Conservation (phyloP, 441 rosid genomes). For the Mallotus japonicus region DNA sequence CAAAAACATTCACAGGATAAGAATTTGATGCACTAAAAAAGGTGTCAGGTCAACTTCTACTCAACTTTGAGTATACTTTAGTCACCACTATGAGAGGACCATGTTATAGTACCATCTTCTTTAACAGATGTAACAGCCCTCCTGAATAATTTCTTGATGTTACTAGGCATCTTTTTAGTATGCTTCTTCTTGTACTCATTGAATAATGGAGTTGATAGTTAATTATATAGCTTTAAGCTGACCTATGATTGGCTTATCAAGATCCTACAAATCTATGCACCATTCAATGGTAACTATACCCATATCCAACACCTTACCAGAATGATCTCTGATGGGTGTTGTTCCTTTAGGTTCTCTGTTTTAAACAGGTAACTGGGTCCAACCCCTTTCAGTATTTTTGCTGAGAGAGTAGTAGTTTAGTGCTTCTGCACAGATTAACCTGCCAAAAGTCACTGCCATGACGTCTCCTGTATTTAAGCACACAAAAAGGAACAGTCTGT, state of each 20-base stretch:
- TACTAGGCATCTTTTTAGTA: too few relatives aligned
- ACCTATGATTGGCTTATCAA: too few relatives aligned
- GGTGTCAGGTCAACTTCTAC: background rate
- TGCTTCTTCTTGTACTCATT: too few relatives aligned
- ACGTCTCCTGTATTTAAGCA: background rate
- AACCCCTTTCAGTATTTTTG: background rate
- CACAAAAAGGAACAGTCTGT: background rate
- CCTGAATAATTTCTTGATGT: too few relatives aligned
- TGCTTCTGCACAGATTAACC: background rate
- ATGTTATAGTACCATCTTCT: background rate
- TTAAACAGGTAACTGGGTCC: background rate
- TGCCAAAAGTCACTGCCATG: background rate
- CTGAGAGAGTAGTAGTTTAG: background rate
- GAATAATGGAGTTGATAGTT: too few relatives aligned
- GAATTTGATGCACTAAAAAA: background rate
- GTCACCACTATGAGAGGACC: conserved; percentile 25
- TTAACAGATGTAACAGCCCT: background rate
- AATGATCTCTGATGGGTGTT: background rate
- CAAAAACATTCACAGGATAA: conserved; percentile 16
- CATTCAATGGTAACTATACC: background rate
- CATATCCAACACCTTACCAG: background rate
- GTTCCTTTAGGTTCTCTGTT: background rate
- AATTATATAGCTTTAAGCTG: too few relatives aligned
- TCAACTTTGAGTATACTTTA: conserved; percentile 3
- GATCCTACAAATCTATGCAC: too few relatives aligned